Conservation (phyloP, 164 flowering plant genomes). For the Kingdonia uniflora region DNA sequence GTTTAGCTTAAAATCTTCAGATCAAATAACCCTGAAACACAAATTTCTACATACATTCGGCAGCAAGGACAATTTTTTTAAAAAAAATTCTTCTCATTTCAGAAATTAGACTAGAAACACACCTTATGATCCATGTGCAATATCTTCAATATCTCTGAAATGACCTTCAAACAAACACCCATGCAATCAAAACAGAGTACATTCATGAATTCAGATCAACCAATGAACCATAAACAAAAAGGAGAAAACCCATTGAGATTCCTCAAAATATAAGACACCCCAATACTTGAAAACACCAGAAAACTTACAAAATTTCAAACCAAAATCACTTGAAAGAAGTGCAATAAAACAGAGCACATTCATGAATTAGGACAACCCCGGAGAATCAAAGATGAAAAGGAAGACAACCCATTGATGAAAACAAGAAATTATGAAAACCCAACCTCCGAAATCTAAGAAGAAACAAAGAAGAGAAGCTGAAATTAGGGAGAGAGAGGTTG, state of each 20-base stretch:
- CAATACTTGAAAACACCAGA: background rate
- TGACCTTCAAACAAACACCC: background rate
- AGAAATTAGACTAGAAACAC: slow-evolving; percentile 2
- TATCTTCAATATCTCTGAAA: background rate
- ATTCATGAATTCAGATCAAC: background rate
- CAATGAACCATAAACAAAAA: slow-evolving; percentile 1
- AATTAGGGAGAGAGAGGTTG: no score
- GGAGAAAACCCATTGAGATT: slow-evolving; percentile 1
- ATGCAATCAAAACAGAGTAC: slow-evolving; percentile 3
- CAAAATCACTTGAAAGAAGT: background rate
- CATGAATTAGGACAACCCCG: background rate
- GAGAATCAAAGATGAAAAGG: background rate
- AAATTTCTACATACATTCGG: no score
- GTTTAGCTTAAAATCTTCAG: background rate
- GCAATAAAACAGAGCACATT: background rate
- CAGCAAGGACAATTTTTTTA: no score
- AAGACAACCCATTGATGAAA: background rate
- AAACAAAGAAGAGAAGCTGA: background rate
- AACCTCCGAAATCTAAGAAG: background rate
- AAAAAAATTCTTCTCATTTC: background rate
- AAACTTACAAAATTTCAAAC: background rate
- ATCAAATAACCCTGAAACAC: background rate
- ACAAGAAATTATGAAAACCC: background rate
- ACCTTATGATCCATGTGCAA: background rate
- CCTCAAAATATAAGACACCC: slow-evolving; percentile 9